Conservation (phyloP, 805 yeast species). For the Kodamaea hsintzibuensis region DNA sequence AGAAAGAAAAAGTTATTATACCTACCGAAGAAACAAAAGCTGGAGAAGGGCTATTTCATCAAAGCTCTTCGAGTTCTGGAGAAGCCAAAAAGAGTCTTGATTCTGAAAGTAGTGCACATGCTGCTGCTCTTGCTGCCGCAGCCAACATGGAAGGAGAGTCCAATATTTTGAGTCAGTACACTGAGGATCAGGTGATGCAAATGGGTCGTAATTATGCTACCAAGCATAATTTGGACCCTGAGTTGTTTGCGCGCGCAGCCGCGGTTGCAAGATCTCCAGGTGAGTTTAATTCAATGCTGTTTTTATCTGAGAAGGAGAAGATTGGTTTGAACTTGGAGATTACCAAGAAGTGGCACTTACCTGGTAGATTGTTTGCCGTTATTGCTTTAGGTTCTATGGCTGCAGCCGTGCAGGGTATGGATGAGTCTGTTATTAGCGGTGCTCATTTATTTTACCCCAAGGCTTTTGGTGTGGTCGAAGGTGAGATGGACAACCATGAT, state of each 20-base stretch:
- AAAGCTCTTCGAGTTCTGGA: neutral
- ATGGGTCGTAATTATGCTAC: constrained; percentile 70
- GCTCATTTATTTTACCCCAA: constrained; percentile 61
- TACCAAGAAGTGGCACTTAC: constrained; percentile 44
- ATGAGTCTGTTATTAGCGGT: constrained; percentile 69
- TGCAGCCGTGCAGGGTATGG: constrained; percentile 77
- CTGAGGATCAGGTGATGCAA: constrained; percentile 62
- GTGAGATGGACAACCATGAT: constrained; percentile 42
- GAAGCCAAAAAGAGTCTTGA: neutral
- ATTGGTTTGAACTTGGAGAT: constrained; percentile 50
- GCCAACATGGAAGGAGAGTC: neutral
- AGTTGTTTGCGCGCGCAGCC: constrained; percentile 62
- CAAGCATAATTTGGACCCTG: constrained; percentile 55
- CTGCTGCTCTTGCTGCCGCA: neutral
- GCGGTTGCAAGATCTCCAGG: constrained; percentile 57
- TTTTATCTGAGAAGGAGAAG: constrained; percentile 46
- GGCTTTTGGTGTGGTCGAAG: constrained; percentile 52
- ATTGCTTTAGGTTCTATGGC: constrained; percentile 65
- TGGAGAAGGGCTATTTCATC: neutral
- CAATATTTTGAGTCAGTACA: constrained; percentile 56
- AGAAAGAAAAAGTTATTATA: neutral
- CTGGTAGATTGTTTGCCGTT: constrained; percentile 49
- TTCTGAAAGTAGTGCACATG: neutral
- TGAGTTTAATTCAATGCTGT: constrained; percentile 58
- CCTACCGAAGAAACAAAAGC: neutral